Evolutionary conservation across 2,329 filamentous ascomycete species (phyloP), one percentile per base, ranked within the genome.

Genomic region (Claviceps purpurea): DNA sequence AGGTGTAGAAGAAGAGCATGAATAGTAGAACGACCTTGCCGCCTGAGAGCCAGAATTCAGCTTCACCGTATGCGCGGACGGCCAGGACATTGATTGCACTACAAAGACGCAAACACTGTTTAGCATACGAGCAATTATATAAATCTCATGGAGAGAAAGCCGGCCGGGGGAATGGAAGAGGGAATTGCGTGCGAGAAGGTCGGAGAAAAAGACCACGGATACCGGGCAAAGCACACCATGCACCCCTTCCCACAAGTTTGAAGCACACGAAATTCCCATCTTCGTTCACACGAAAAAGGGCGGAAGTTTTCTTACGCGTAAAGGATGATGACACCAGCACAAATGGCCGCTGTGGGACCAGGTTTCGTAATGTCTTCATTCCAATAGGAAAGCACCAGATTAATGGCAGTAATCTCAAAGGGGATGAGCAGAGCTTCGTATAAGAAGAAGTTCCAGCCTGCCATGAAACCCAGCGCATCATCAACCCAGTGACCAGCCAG

Each of bases 1-100:
- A 85, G n/a, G 87, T 89, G 67, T 85, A 89, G 60, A 74, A 68
- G 64, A 88, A 83, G 50, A 87, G 71, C 13, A 81, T 79, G 54
- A 82, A 70, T 58, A 85, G 84, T 47, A 87, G 72, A 22, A 86
- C 64, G 38, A 86, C 73, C 63, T 87, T 86, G 56, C 81, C 80
- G 41, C 67, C 68, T 2, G 77, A 76, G 3, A 82, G 69, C 76
- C 76, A 82, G 60, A 90, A 90, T 61, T 90, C 86, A 11, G 82
- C 78, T 62, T 87, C 82, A 56, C 84, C 83, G 59, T 81, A 86
- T 67, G 70, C 80, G 56, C 78, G 74, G 39, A 85, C 81, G 34
- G 79, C 79, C 55, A 86, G 75, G 43, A 85, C 60, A 59, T 87
- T 87, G 59, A 86, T 70, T 44, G 70, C 60, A 60, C 73, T 75